phyloP scores from a whole-genome alignment of 768 basidiomycete species.

The Auricularia cornea region DNA sequence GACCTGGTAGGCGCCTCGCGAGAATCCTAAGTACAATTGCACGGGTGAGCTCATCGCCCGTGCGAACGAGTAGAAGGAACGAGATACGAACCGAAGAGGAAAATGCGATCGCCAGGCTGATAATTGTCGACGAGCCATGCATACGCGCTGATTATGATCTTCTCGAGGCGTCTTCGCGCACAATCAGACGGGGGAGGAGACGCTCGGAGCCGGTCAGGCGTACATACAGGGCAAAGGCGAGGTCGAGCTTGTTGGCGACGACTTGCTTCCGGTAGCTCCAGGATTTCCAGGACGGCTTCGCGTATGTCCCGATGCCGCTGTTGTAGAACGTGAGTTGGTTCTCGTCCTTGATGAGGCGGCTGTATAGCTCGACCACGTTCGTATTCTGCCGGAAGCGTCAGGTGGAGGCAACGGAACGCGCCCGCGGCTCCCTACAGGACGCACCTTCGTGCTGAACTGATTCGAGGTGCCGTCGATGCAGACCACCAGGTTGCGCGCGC shows the following conservation, averaged over 20 bases:
- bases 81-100: constrained; percentile 32
- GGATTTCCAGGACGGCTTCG: constrained; percentile 16
- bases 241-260: constrained; percentile 23
- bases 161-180: constrained; percentile 14
- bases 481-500: constrained; percentile 4
- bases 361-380: constrained; percentile 34
- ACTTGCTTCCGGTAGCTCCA: constrained; percentile 13
- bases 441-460: constrained; percentile 17
- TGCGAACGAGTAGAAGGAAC: neutral
- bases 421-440: neutral
- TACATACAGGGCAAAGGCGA: constrained; percentile 31
- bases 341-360: constrained; percentile 24
- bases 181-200: neutral
- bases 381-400: constrained; percentile 25
- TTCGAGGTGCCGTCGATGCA: constrained; percentile 23
- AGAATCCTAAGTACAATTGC: constrained; percentile 1
- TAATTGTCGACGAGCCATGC: constrained; percentile 36
- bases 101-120: constrained; percentile 30
- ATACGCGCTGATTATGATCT: constrained; percentile 28
- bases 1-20: constrained; percentile 6
- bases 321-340: constrained; percentile 33
- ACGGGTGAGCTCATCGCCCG: neutral
- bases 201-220: neutral
- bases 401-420: neutral
- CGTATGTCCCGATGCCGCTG: constrained; percentile 34